Percentiles rank a stretch among this genome's conserved stretches.
Evolutionary conservation across 202 grass and related monocot genomes (phyloP).

Genomic region (Digitaria exilis): DNA sequence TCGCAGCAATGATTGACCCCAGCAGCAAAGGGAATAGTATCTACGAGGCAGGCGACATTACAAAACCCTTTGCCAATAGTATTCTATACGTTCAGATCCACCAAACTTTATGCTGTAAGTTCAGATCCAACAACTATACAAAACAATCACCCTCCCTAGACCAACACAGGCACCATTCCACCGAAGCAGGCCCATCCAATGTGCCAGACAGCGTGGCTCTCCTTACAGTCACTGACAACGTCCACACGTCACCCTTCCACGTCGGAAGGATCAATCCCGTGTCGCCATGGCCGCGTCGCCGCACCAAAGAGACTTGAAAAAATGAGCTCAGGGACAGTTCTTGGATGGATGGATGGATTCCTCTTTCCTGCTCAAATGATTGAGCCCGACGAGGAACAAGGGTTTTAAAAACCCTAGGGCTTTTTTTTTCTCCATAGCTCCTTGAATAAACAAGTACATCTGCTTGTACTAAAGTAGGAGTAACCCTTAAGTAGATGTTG

Average conservation of each 20-base stretch:
- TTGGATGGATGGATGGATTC: constrained; percentile 37
- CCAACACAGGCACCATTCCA: background rate
- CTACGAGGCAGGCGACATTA: background rate
- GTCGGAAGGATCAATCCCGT: background rate
- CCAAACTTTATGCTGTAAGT: constrained; percentile 45
- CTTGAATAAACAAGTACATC: constrained; percentile 61
- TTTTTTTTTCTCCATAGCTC: constrained; percentile 20
- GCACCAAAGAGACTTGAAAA: background rate
- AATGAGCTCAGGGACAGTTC: background rate
- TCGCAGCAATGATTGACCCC: constrained; percentile 41
- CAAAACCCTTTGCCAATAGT: background rate
- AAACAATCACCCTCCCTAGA: constrained; percentile 27
- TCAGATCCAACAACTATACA: constrained; percentile 52
- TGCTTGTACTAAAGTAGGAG: constrained; percentile 39
- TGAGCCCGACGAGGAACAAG: constrained; percentile 36
- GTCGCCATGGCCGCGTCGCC: background rate
- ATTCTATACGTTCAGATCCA: constrained; percentile 57
- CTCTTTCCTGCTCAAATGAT: constrained; percentile 41
- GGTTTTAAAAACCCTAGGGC: constrained; percentile 18
- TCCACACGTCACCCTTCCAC: background rate
- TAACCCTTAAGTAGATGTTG: constrained; percentile 31
- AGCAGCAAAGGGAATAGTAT: constrained; percentile 32
- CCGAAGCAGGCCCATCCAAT: background rate
- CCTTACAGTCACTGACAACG: background rate
- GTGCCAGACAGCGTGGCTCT: background rate